Evolutionary conservation across 2,329 filamentous ascomycete species (phyloP).

Genomic region (Colletotrichum sansevieriae): DNA sequence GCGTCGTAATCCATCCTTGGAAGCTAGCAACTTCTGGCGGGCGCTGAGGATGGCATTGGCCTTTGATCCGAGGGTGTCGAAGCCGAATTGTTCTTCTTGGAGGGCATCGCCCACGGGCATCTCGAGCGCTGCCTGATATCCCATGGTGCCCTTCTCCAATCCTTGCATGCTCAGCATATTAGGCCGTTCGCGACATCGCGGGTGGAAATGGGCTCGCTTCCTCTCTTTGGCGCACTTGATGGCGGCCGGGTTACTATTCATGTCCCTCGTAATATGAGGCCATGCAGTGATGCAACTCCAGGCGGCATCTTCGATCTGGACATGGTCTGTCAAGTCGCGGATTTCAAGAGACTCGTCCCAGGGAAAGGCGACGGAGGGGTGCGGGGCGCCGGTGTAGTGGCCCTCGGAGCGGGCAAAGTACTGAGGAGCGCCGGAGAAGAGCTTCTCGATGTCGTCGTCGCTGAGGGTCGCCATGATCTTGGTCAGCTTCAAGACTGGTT

Average conservation of each 20-base stretch:
- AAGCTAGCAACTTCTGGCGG: constrained; percentile 67
- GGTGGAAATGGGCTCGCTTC: constrained; percentile 68
- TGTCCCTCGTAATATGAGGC: constrained; percentile 69
- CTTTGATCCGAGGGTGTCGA: constrained; percentile 67
- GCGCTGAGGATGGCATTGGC: constrained; percentile 68
- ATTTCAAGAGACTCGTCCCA: constrained; percentile 74
- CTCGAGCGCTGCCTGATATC: constrained; percentile 77
- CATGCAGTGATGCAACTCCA: constrained; percentile 74
- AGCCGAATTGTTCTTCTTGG: constrained; percentile 72
- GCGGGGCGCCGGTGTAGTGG: constrained; percentile 70
- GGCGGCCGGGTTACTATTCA: constrained; percentile 60
- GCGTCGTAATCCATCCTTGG: constrained; percentile 66
- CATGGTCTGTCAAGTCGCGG: constrained; percentile 74
- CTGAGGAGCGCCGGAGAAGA: constrained; percentile 82
- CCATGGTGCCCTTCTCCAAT: constrained; percentile 77
- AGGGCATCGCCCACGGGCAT: constrained; percentile 74
- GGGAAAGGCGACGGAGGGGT: constrained; percentile 75
- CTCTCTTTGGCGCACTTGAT: constrained; percentile 58
- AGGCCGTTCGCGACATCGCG: constrained; percentile 72
- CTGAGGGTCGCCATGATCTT: constrained; percentile 72
- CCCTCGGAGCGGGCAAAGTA: constrained; percentile 74
- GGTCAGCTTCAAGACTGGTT: constrained; percentile 63
- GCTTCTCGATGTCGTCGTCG: constrained; percentile 72
- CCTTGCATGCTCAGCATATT: constrained; percentile 81
- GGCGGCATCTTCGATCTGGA: constrained; percentile 72